phyloP scores from a whole-genome alignment of 1,284 basidiomycete species.

The Ceratobasidium sp. region DNA sequence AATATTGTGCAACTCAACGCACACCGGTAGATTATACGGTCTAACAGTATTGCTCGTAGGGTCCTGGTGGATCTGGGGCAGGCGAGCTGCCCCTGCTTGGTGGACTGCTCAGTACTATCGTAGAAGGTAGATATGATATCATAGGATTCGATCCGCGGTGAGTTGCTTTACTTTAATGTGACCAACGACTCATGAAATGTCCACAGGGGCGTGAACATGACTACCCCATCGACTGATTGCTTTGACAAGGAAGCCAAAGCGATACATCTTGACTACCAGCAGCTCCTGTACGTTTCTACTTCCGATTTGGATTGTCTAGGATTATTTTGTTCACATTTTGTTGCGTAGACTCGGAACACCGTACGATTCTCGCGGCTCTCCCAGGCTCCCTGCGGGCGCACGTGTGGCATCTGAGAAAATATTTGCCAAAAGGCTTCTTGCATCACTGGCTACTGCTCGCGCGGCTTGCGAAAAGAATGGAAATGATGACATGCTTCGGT shows the following conservation, averaged over 20 bases:
- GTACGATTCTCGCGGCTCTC: no score
- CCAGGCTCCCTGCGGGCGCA: not conserved
- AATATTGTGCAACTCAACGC: no score
- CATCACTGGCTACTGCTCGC: not conserved
- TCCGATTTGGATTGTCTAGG: constrained; percentile 47
- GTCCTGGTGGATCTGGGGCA: constrained; percentile 48
- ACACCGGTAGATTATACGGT: not conserved
- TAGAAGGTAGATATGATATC: constrained; percentile 46
- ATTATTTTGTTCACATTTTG: not conserved
- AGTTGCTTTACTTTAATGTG: constrained; percentile 28
- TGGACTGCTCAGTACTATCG: constrained; percentile 41
- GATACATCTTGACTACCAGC: not conserved
- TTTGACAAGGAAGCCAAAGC: constrained; percentile 18
- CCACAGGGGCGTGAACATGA: constrained; percentile 28
- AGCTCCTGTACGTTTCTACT: not conserved
- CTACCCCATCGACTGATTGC: constrained; percentile 23
- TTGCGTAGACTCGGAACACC: constrained; percentile 14
- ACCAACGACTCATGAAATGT: not conserved
- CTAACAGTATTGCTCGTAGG: constrained; percentile 45
- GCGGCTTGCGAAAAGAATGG: constrained; percentile 45
- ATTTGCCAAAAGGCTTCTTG: not conserved
- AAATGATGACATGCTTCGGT: constrained; percentile 43
- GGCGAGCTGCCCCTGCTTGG: constrained; percentile 7
- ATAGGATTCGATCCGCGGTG: constrained; percentile 39
- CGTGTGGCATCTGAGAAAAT: no score